Base-by-base conservation (phyloP, 164 flowering plant species). In the Magnolia sinica region DNA sequence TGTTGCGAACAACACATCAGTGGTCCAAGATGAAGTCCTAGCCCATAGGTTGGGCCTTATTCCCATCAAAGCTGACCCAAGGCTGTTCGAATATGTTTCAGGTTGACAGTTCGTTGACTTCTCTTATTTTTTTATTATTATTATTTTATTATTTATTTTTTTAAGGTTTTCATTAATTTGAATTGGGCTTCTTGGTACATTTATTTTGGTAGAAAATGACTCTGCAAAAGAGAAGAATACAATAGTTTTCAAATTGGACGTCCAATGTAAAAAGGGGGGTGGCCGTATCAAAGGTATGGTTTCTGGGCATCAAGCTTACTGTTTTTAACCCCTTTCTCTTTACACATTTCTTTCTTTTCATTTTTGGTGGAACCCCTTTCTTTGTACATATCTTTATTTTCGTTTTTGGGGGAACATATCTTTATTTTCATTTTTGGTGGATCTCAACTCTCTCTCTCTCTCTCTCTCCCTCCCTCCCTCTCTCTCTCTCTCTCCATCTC, bases 11-110 rank as follows among this genome's bases (percentile, higher is more conserved):
- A 93, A 91, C 81, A 91, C 98, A 64, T 92, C 98, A 2, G 85
- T 92, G 2, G 68, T 96, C 75, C 96, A 89, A 85, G 99, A 96
- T 81, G 99, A 96, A 85, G 98, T 93, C 65, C 92, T 95, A 77
- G 79, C 99, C 52, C 98, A 93, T 70, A 89, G 99, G 77, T 83
- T 96, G 84, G 97, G 98, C 72, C 92, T 96, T 55, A 88, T 96
- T 81, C 99, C 99, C 4, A 83, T 96, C 64, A 83, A 82, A 29
- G 91, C 78, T 74, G 99, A 96, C 76, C 98, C 99, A 50, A 91
- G 97, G 83, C 81, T 87, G 67, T 96, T 96, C 68, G 93, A 92
- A 14, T 89, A 88, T 80, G 68, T 82, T 67, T 90, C 97, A 91
- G 99, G 99, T 95, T 75, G 51, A 29, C 14, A 31, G 58, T 70